These are phyloP conservation scores for Apiotrichum laibachii DNA, from an alignment of 1,284 basidiomycete species.

Conservation along the genomic window DNA sequence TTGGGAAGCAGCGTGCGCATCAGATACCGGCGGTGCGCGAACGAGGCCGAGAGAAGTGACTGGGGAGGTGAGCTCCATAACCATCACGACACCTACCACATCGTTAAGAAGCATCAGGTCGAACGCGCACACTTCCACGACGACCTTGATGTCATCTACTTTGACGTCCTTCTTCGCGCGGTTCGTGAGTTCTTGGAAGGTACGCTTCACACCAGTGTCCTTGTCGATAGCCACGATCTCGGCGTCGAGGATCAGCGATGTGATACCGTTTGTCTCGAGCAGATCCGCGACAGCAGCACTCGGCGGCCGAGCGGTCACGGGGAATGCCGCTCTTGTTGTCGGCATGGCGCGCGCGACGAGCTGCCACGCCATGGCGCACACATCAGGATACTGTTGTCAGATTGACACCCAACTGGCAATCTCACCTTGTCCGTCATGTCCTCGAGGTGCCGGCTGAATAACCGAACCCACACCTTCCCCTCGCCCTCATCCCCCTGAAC, in stretches of 20 bases:
- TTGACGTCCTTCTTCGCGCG: constrained; percentile 97
- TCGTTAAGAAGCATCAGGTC: constrained; percentile 94
- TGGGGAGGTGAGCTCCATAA: constrained; percentile 38
- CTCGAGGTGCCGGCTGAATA: constrained; percentile 84
- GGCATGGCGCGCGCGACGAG: constrained; percentile 29
- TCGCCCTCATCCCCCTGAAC: constrained; percentile 53
- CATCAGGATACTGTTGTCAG: constrained; percentile 69
- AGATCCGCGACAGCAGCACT: constrained; percentile 29
- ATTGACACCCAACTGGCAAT: neutral
- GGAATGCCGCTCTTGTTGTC: constrained; percentile 21
- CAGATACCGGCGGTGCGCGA: constrained; percentile 67
- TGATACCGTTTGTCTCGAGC: constrained; percentile 40
- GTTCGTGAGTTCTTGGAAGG: constrained; percentile 94
- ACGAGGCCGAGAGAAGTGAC: constrained; percentile 68
- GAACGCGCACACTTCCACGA: constrained; percentile 92
- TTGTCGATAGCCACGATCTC: constrained; percentile 96
- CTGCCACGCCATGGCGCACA: constrained; percentile 60
- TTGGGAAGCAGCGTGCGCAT: constrained; percentile 61
- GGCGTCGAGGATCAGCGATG: constrained; percentile 89
- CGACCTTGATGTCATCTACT: constrained; percentile 91
- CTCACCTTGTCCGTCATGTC: constrained; percentile 78
- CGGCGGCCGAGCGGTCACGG: constrained; percentile 31
- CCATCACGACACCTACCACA: constrained; percentile 59
- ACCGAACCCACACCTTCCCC: constrained; percentile 57
- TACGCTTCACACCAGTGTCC: constrained; percentile 76